These are phyloP conservation scores for Hyaloraphidium curvatum DNA, from an alignment of 192 early-diverging fungal genomes.

Conservation along the genomic window DNA sequence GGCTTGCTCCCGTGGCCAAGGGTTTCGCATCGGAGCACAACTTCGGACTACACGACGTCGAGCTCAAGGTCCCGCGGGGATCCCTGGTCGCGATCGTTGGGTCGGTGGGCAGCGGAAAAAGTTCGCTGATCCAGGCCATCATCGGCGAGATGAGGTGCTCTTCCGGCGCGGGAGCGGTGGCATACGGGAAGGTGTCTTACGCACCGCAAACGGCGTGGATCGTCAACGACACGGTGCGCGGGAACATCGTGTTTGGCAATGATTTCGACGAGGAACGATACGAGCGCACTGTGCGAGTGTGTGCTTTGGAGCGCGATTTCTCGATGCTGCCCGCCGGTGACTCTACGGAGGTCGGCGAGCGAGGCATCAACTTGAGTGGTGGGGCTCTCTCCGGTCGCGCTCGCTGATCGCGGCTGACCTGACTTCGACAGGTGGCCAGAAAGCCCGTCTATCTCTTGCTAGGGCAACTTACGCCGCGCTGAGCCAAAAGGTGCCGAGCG, in stretches of 20 bases:
- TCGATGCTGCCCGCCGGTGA: conserved; percentile 36
- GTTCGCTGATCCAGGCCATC: conserved; percentile 57
- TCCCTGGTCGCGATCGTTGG: conserved; percentile 69
- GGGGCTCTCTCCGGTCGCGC: no score
- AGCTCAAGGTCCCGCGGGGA: conserved; percentile 24
- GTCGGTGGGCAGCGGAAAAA: conserved; percentile 66
- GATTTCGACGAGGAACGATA: conserved; percentile 31
- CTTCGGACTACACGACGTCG: conserved; percentile 28
- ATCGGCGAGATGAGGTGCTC: conserved; percentile 59
- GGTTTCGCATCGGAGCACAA: not conserved
- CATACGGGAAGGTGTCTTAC: not conserved
- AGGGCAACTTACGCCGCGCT: no score
- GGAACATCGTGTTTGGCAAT: conserved; percentile 64
- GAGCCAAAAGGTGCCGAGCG: no score
- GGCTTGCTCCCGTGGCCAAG: not conserved
- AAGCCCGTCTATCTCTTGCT: no score
- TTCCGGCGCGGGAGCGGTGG: conserved; percentile 24
- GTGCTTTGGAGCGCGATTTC: conserved; percentile 44
- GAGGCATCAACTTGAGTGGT: conserved; percentile 23
- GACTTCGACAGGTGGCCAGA: no score
- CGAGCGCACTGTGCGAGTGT: conserved; percentile 35
- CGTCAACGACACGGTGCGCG: conserved; percentile 26
- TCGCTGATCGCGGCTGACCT: no score
- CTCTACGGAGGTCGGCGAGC: conserved; percentile 46
- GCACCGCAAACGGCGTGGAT: conserved; percentile 7